Conservation (phyloP, 2,329 filamentous ascomycete genomes). For the Paecilomyces sp. region DNA sequence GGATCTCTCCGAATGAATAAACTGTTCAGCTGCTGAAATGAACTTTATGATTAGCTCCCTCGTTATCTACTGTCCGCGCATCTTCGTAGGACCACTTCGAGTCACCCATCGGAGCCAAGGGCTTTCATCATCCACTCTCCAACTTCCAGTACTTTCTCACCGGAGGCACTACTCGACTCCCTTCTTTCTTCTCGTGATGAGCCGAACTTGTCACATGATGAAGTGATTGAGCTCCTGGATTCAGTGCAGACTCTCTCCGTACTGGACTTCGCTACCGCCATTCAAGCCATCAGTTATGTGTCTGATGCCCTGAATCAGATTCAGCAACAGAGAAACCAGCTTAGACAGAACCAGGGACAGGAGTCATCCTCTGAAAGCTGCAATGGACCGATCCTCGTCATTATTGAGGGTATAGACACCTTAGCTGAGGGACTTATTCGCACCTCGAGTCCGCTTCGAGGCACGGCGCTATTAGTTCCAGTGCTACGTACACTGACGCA, state of each 20-base stretch:
- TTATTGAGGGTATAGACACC: conserved; percentile 30
- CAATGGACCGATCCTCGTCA: conserved; percentile 14
- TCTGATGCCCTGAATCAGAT: conserved; percentile 17
- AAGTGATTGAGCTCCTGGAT: conserved; percentile 25
- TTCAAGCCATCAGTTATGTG: conserved; percentile 23
- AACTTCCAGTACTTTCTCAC: conserved; percentile 21
- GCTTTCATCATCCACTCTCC: conserved; percentile 28
- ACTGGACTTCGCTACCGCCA: conserved; percentile 20
- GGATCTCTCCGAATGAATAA: neutral
- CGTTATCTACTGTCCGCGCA: conserved; percentile 17
- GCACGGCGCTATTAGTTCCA: conserved; percentile 24
- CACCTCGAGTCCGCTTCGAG: conserved; percentile 27
- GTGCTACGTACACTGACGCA: conserved; percentile 26
- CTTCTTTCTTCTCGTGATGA: conserved; percentile 11
- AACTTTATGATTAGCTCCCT: conserved; percentile 16
- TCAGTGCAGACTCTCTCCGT: conserved; percentile 26
- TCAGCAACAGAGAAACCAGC: conserved; percentile 7
- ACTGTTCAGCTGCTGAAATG: neutral
- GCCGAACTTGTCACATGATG: conserved; percentile 12
- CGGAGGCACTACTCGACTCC: conserved; percentile 20
- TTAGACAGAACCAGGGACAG: neutral
- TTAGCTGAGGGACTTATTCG: conserved; percentile 30
- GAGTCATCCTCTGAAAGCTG: neutral
- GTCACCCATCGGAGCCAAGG: conserved; percentile 10
- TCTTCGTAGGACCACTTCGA: conserved; percentile 8